Evolutionary conservation across 78 protist genomes (phyloP).

Genomic region (Bigelowiella natans): DNA sequence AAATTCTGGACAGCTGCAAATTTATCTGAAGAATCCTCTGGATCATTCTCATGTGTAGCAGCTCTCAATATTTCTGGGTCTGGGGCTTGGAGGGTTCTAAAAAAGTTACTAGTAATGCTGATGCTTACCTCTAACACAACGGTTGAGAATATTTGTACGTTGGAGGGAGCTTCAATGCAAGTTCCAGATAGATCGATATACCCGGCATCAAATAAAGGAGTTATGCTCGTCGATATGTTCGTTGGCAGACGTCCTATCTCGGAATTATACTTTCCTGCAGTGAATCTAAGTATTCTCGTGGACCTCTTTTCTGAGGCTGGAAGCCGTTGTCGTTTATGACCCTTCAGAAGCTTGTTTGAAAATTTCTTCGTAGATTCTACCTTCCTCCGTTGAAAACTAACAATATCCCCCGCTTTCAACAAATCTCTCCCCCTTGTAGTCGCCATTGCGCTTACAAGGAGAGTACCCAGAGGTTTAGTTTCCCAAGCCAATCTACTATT

Average conservation of each 20-base stretch:
- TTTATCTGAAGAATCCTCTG: background rate
- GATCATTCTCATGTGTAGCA: background rate
- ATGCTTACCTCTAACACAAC: background rate
- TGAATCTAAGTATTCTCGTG: background rate
- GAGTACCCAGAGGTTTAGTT: background rate
- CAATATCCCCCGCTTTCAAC: background rate
- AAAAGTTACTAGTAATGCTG: background rate
- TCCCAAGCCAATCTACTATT: background rate
- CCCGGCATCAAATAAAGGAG: background rate
- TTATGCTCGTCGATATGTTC: background rate
- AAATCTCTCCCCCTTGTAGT: background rate
- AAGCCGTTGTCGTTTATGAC: background rate
- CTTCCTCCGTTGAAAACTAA: background rate
- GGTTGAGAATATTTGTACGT: background rate
- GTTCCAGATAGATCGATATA: background rate
- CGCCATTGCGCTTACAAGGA: background rate
- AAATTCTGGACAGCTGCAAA: background rate
- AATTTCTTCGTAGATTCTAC: background rate
- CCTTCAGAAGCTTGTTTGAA: background rate
- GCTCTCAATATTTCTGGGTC: no score
- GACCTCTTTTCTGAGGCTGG: no score
- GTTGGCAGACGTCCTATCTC: background rate
- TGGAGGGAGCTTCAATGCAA: background rate
- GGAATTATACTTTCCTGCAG: background rate
- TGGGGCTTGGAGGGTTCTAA: background rate